Evolutionary conservation across 2,329 filamentous ascomycete species (phyloP), one percentile per base, ranked within the genome.

Genomic region (Stachybotrys chlorohalonatus): DNA sequence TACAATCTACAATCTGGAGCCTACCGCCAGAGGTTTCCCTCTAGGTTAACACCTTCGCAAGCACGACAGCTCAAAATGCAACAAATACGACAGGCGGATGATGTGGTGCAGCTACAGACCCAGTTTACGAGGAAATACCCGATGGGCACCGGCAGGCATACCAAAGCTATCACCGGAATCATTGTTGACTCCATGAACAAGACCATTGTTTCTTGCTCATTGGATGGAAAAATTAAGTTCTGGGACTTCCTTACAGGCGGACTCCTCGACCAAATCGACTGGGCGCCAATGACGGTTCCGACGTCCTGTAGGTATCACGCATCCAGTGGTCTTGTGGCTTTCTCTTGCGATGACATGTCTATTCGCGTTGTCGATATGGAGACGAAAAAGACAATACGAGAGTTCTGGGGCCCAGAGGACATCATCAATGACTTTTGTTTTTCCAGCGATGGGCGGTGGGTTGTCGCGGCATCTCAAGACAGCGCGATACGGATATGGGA

Each of bases 1-100:
- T 97, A 89, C 80, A 99, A 99, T 68, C 76, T 99, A 56, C 94
- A 99, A 69, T 97, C 94, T 49, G 94, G 94, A 49, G 77, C 86
- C 17, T 90, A 95, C 69, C 85, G 93, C 55, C 90, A 95, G 65
- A 84, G 87, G 16, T 99, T 95, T 69, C 94, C 94, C 0, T 85
- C 90, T 8, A 82, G 81, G 49, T 71, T 95, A 49, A 92, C 87
- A 1, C 87, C 87, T 1, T 83, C 84, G 0, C 90, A 95, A 71
- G 87, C 89, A 2, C 85, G 87, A 60, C 87, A 89, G 66, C 69
- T 92, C 51, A 89, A 86, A 66, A 73, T 86, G 61, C 81, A 84
- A 62, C 83, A 85, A 64, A 71, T 80, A 59, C 80, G 73, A 63
- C 76, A 84, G 58, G 75, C 78, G 1, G 78, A 85, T 55, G 76